phyloP scores from a whole-genome alignment of 2,329 filamentous ascomycete genomes.

The Beauveria rudraprayagi region DNA sequence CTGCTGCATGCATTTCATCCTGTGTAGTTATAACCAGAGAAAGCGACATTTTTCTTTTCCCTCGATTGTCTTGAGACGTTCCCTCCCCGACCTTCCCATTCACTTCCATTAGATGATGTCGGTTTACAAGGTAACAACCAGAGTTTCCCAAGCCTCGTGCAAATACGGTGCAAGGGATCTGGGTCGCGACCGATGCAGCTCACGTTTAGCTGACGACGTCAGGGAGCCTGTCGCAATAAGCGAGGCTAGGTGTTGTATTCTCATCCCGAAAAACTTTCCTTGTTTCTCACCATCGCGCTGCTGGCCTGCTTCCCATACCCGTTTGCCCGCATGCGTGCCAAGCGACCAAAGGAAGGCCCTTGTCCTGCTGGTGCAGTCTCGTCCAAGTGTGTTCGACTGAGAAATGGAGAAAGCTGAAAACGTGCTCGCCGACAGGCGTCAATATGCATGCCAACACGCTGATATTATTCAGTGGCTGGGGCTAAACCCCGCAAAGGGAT shows the following conservation, averaged over 20 bases:
- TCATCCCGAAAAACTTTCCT: neutral
- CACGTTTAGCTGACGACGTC: neutral
- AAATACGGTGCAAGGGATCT: neutral
- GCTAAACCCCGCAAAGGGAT: too few species aligned
- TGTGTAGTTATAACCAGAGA: conserved; percentile 7
- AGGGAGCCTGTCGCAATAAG: neutral
- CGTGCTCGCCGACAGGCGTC: neutral
- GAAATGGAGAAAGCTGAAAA: neutral
- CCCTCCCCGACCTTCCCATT: too few species aligned
- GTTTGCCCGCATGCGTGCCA: neutral
- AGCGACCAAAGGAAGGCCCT: neutral
- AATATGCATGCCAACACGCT: too few species aligned
- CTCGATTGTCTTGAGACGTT: too few species aligned
- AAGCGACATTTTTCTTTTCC: conserved; percentile 1
- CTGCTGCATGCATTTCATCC: neutral
- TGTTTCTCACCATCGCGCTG: neutral
- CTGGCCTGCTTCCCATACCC: neutral
- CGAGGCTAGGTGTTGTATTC: neutral
- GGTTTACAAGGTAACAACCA: neutral
- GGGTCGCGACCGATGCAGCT: neutral
- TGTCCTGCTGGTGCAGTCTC: neutral
- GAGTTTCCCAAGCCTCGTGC: neutral
- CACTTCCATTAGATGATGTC: neutral
- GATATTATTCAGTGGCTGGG: too few species aligned
- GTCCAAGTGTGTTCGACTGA: neutral